phyloP scores from a whole-genome alignment of 2,329 filamentous ascomycete species.

The Chaetomium globosum region DNA sequence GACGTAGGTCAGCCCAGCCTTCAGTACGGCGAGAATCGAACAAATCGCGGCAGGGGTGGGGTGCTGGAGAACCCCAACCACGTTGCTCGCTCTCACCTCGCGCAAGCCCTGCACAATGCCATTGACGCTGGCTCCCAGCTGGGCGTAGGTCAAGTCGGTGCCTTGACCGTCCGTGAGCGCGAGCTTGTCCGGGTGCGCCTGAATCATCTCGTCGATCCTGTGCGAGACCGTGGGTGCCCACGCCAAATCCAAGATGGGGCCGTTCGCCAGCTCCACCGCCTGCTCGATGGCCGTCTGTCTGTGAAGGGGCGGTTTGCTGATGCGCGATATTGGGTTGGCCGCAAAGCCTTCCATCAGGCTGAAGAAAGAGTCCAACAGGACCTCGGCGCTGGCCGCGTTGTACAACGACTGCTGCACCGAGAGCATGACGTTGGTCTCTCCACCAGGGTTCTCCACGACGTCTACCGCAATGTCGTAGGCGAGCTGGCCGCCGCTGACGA shows the following conservation, averaged over 20 bases:
- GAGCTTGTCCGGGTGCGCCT: neutral
- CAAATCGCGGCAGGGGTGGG: conserved; percentile 2
- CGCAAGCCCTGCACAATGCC: neutral
- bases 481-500: conserved; percentile 27
- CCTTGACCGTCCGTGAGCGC: conserved; percentile 21
- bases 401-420: conserved; percentile 32
- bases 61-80: conserved; percentile 14
- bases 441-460: conserved; percentile 41
- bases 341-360: too few relatives aligned
- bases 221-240: neutral
- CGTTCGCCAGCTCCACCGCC: conserved; percentile 35
- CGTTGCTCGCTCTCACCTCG: neutral
- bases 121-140: conserved; percentile 11
- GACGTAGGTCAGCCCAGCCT: conserved; percentile 36
- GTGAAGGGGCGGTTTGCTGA: too few relatives aligned
- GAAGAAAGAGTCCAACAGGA: too few relatives aligned
- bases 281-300: too few relatives aligned
- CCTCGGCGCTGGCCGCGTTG: neutral
- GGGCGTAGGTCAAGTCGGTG: conserved; percentile 4
- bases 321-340: too few relatives aligned
- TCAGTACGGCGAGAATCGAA: conserved; percentile 32
- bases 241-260: conserved; percentile 37
- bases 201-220: conserved; percentile 14
- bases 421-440: conserved; percentile 30
- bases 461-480: conserved; percentile 45